A percentile compares a stretch with the other conserved stretches of the same genome.
These are phyloP conservation scores for Zymoseptoria passerinii DNA, from an alignment of 2,329 filamentous ascomycete genomes.

Conservation along the genomic window DNA sequence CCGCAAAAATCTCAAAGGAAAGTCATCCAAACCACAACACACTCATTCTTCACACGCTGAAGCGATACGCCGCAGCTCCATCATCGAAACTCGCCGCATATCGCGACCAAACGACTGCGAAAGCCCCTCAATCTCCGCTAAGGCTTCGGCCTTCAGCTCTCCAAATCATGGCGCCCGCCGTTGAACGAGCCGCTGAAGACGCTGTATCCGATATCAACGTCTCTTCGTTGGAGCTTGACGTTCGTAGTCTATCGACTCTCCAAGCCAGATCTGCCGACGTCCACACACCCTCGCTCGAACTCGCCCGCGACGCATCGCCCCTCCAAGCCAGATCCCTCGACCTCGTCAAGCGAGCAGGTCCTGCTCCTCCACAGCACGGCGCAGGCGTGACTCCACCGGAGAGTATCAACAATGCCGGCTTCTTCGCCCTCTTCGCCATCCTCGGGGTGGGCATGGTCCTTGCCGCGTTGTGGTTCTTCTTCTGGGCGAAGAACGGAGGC, in stretches of 20 bases:
- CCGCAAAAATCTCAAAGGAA: not conserved
- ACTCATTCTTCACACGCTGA: not conserved
- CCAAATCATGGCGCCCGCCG: conserved; percentile 23
- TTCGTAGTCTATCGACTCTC: conserved; percentile 10
- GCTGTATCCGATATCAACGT: conserved; percentile 22
- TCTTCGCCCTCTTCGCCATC: conserved; percentile 79
- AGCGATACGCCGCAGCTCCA: too few relatives aligned
- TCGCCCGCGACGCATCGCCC: not conserved
- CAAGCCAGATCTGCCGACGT: conserved; percentile 1
- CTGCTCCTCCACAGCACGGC: conserved; percentile 21
- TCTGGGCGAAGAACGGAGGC: conserved; percentile 93
- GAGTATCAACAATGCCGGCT: conserved; percentile 46
- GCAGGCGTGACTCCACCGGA: conserved; percentile 30
- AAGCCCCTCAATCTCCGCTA: conserved; percentile 3
- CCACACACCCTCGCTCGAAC: conserved; percentile 3
- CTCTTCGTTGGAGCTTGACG: conserved; percentile 24
- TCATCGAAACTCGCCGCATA: too few relatives aligned
- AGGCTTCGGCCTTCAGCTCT: conserved; percentile 26
- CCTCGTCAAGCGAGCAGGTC: conserved; percentile 4
- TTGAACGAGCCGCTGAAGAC: conserved; percentile 5
- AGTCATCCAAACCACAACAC: not conserved
- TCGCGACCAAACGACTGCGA: not conserved
- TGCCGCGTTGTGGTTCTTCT: conserved; percentile 90
- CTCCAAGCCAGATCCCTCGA: conserved; percentile 9
- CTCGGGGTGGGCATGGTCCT: conserved; percentile 70